Evolutionary conservation across 495 filamentous ascomycete genomes (phyloP).

Genomic region (Aspergillus kassunensis): DNA sequence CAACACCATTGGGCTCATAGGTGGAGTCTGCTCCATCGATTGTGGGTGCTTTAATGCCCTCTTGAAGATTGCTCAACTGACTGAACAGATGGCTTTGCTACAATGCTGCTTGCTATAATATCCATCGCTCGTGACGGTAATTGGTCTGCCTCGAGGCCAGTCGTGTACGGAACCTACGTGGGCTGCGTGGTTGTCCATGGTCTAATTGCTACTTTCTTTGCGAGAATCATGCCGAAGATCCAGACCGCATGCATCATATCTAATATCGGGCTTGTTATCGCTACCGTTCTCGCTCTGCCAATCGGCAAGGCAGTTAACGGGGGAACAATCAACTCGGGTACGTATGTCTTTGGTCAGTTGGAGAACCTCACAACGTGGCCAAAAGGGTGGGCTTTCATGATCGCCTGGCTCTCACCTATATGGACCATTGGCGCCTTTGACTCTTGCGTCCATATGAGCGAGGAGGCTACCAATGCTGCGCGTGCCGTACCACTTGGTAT

Average conservation of each 20-base stretch:
- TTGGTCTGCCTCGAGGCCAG: constrained; percentile 55
- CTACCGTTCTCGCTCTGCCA: constrained; percentile 61
- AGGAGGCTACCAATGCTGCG: constrained; percentile 61
- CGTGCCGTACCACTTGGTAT: constrained; percentile 61
- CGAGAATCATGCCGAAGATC: constrained; percentile 61
- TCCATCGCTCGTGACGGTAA: constrained; percentile 62
- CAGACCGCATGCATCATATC: constrained; percentile 58
- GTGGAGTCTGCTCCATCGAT: constrained; percentile 58
- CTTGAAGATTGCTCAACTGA: background rate
- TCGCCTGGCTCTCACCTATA: constrained; percentile 62
- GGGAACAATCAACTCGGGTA: constrained; percentile 33
- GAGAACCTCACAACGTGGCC: constrained; percentile 60
- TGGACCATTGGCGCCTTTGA: constrained; percentile 62
- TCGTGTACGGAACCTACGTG: constrained; percentile 60
- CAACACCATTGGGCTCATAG: constrained; percentile 62
- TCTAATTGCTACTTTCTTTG: constrained; percentile 52
- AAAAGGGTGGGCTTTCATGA: constrained; percentile 59
- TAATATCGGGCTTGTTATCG: constrained; percentile 60
- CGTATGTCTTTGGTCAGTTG: constrained; percentile 36
- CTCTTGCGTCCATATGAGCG: constrained; percentile 58
- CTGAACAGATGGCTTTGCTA: constrained; percentile 44
- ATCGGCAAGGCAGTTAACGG: constrained; percentile 44
- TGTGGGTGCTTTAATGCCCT: constrained; percentile 42
- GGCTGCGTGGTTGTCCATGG: constrained; percentile 56
- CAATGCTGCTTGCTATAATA: constrained; percentile 52